These are phyloP conservation scores for Lyophyllum decastes DNA, from an alignment of 768 basidiomycete species.

Conservation along the genomic window DNA sequence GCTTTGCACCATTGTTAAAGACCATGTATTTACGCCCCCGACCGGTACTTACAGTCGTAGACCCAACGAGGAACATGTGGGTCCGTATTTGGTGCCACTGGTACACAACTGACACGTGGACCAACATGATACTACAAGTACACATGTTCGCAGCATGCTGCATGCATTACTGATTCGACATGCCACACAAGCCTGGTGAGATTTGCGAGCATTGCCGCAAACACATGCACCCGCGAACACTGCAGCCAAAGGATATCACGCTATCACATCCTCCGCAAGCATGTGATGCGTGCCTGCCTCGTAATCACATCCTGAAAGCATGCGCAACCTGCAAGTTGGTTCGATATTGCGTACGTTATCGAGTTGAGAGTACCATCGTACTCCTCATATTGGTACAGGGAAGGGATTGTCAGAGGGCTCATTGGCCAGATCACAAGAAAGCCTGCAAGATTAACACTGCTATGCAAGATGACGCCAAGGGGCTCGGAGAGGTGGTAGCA, in stretches of 20 bases:
- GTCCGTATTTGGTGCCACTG: too few relatives aligned
- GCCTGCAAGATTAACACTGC: neutral
- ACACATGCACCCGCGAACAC: neutral
- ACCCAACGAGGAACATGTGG: too few relatives aligned
- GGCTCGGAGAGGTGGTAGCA: neutral
- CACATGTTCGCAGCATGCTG: too few relatives aligned
- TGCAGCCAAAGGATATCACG: neutral
- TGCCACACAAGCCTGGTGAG: neutral
- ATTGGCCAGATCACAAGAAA: neutral
- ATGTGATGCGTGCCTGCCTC: neutral
- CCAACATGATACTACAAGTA: too few relatives aligned
- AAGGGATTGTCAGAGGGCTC: neutral
- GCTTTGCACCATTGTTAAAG: too few relatives aligned
- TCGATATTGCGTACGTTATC: neutral
- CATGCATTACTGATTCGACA: neutral
- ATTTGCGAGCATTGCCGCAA: neutral
- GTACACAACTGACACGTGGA: too few relatives aligned
- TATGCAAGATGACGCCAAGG: neutral
- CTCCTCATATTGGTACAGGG: neutral
- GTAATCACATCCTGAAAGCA: neutral
- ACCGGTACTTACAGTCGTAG: too few relatives aligned
- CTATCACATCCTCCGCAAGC: neutral
- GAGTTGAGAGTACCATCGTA: neutral
- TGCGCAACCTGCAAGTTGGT: neutral
- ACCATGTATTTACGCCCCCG: too few relatives aligned